Evolutionary conservation across 1,284 basidiomycete genomes (phyloP), one percentile per base, ranked within the genome.

Genomic region (Leccinum subrobustum): DNA sequence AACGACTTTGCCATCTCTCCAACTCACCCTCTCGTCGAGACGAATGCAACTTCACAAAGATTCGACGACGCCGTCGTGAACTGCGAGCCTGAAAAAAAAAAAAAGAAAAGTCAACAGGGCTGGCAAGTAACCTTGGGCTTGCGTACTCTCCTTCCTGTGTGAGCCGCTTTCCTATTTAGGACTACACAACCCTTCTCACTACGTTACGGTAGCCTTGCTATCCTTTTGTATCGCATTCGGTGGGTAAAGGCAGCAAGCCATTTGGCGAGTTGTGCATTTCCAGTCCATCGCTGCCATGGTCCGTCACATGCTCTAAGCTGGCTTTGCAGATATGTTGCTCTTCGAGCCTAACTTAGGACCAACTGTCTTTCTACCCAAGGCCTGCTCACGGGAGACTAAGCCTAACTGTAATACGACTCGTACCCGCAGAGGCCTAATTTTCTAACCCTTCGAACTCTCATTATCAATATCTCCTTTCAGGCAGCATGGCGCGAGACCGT

Each of bases 1-100:
- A 83, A 83, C 29, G 82, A 83, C 62, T 82, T 77, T 27, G 81
- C 76, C 82, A 83, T 83, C 65, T 57, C 44, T 63, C 65, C 65
- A 61, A 56, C 63, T 59, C 63, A 23, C 66, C 66, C 68, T 39
- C 61, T 62, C 68, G 61, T 68, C 62, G 20, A 65, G 33, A 48
- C 35, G 60, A 65, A 64, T 57, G 60, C 23, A 56, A 54, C 52
- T 58, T n/a, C 51, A 47, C 56, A 60, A 54, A 58, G 33, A 56
- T 39, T 52, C 58, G 55, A 54, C 50, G 33, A n/a, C n/a, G 52
- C 56, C 59, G 68, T 55, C 63, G 57, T 52, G 44, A 33, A 51
- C 61, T 56, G 63, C 44, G 59, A 37, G 52, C 35, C 60, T 55
- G 62, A 23, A 48, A 47, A 48, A 48, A 48, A 20, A 56, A 65